Percentiles rank a stretch among this genome's conserved stretches.
Evolutionary conservation across 805 yeast genomes (phyloP).

Genomic region (Zygotorulaspora sp.): DNA sequence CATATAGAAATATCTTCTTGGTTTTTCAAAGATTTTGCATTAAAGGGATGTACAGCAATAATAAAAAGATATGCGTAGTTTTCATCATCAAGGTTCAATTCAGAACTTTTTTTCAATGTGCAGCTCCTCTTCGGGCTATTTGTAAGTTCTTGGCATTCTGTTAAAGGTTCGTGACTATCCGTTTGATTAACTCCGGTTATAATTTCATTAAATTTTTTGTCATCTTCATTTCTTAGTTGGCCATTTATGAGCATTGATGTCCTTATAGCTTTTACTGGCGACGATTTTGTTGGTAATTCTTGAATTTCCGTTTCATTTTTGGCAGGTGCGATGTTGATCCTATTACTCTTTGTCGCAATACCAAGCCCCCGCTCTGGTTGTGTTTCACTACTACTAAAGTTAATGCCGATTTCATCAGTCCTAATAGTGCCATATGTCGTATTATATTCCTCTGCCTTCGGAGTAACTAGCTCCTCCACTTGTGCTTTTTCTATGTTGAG

Average conservation of each 20-base stretch:
- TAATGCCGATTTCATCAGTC: not conserved
- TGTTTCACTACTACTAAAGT: not conserved
- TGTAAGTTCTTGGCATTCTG: not conserved
- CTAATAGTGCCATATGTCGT: not conserved
- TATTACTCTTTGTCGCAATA: conserved; percentile 4
- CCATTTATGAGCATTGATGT: conserved; percentile 19
- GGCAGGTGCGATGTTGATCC: conserved; percentile 5
- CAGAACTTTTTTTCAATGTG: conserved; percentile 24
- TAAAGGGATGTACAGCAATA: conserved; percentile 55
- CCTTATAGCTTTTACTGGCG: conserved; percentile 22
- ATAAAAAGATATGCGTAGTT: conserved; percentile 52
- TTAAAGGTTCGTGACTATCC: conserved; percentile 4
- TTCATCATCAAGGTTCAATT: conserved; percentile 33
- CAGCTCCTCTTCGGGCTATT: conserved; percentile 13
- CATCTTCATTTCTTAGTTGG: not conserved
- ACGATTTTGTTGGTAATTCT: conserved; percentile 7
- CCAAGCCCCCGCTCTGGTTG: conserved; percentile 14
- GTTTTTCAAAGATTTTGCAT: conserved; percentile 53
- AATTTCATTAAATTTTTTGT: conserved; percentile 2
- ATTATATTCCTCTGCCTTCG: conserved; percentile 4
- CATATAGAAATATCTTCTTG: conserved; percentile 68
- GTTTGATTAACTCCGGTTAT: too few relatives aligned
- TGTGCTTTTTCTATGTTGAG: conserved; percentile 1
- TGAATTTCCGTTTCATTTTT: conserved; percentile 7
- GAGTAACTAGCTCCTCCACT: conserved; percentile 9